Percentiles rank a stretch among this genome's conserved stretches.
These are phyloP conservation scores for Chaetomium sp. DNA, from an alignment of 2,329 filamentous ascomycete species.

Conservation along the genomic window DNA sequence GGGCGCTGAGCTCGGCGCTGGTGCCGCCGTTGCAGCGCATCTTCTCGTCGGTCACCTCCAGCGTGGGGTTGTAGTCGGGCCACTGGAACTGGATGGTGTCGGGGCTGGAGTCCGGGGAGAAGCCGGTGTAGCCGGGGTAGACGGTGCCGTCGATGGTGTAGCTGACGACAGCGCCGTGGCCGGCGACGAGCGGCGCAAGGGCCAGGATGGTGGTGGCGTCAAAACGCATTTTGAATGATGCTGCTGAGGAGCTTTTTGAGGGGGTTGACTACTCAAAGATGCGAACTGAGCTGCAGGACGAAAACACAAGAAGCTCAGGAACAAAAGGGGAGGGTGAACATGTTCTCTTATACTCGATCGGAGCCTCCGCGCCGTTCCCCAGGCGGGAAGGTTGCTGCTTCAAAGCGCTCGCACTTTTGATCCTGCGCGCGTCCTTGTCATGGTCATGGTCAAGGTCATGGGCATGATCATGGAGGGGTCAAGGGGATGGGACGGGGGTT, in stretches of 20 bases:
- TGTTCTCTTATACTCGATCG: no score
- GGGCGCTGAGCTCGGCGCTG: slow-evolving; percentile 38
- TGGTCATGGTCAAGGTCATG: no score
- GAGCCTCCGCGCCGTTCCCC: no score
- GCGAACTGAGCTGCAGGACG: neutral
- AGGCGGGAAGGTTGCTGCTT: no score
- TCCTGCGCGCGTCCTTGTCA: no score
- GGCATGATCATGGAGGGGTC: no score
- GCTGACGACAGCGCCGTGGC: slow-evolving; percentile 31
- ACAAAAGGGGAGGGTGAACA: no score
- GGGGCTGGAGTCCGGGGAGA: slow-evolving; percentile 41
- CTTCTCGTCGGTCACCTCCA: slow-evolving; percentile 40
- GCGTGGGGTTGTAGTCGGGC: slow-evolving; percentile 50
- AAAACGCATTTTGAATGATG: neutral
- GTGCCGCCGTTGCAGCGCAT: slow-evolving; percentile 52
- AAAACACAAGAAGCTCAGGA: no score
- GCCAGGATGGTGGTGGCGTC: slow-evolving; percentile 27
- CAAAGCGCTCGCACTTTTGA: no score
- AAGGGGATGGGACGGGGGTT: no score
- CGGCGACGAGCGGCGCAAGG: slow-evolving; percentile 26
- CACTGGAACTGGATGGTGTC: slow-evolving; percentile 53
- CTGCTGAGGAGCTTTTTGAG: neutral
- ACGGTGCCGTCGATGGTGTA: slow-evolving; percentile 26
- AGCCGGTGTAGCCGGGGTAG: slow-evolving; percentile 33
- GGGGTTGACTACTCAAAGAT: neutral